These are phyloP conservation scores for Astrephomene gubernaculifera DNA, from an alignment of 139 green algal genomes.

Conservation along the genomic window DNA sequence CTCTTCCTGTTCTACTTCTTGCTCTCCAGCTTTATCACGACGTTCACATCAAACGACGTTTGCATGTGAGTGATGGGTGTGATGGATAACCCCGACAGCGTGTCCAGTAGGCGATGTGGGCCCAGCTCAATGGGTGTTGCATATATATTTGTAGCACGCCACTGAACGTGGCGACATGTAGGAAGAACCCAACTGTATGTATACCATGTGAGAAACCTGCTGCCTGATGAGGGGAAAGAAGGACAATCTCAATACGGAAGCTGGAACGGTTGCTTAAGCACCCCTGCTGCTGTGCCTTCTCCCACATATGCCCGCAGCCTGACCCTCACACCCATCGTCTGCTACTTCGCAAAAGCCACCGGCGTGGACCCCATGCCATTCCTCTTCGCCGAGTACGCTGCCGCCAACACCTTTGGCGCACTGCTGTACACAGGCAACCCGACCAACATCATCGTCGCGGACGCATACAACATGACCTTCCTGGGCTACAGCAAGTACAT, in stretches of 20 bases:
- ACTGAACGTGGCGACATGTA: no score
- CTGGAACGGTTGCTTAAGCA: no score
- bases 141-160: no score
- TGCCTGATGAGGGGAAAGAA: no score
- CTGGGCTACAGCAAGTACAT: slow-evolving; percentile 60
- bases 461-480: slow-evolving; percentile 61
- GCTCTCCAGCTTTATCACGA: slow-evolving; percentile 53
- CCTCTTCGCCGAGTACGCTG: slow-evolving; percentile 58
- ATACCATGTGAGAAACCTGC: no score
- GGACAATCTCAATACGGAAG: no score
- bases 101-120: no score
- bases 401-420: slow-evolving; percentile 65
- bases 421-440: slow-evolving; percentile 65
- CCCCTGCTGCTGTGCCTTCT: no score
- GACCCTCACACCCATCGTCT: slow-evolving; percentile 66
- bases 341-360: slow-evolving; percentile 50
- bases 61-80: slow-evolving; percentile 37
- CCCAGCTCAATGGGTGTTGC: no score
- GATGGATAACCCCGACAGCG: no score
- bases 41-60: slow-evolving; percentile 63
- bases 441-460: slow-evolving; percentile 68
- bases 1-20: slow-evolving; percentile 63
- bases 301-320: no score
- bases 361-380: slow-evolving; percentile 51
- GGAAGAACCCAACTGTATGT: no score